Evolutionary conservation across 306 rosid genomes (phyloP).

Genomic region (Castanopsis chinensis): DNA sequence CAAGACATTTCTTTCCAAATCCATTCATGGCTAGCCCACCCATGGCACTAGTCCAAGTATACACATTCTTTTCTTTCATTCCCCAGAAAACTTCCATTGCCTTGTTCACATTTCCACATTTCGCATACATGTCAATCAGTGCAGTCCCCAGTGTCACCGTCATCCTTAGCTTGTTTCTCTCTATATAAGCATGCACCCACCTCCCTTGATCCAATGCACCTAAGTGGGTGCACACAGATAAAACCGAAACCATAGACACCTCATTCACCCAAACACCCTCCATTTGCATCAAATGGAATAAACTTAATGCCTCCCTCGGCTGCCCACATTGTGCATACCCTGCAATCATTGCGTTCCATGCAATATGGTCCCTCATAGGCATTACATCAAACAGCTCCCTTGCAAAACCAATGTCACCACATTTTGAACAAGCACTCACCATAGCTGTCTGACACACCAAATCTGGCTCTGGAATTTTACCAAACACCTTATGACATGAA

Average conservation of each 20-base stretch:
- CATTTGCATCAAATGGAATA: constrained; percentile 54
- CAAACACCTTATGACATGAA: constrained; percentile 38
- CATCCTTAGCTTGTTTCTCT: constrained; percentile 43
- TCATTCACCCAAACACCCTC: constrained; percentile 57
- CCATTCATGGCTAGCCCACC: constrained; percentile 69
- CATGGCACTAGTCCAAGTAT: constrained; percentile 59
- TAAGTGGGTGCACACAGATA: constrained; percentile 46
- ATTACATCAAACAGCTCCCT: constrained; percentile 58
- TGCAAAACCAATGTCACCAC: constrained; percentile 44
- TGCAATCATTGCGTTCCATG: constrained; percentile 59
- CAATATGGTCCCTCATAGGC: constrained; percentile 41
- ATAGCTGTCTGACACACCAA: constrained; percentile 54
- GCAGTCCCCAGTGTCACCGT: constrained; percentile 53
- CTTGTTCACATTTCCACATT: constrained; percentile 56
- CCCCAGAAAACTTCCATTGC: constrained; percentile 60
- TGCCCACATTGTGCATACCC: constrained; percentile 55
- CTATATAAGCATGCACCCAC: constrained; percentile 60
- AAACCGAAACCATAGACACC: constrained; percentile 60
- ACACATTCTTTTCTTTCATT: constrained; percentile 60
- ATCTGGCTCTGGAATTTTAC: constrained; percentile 29
- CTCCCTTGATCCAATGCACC: constrained; percentile 66
- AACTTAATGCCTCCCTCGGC: constrained; percentile 45
- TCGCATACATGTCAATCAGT: constrained; percentile 60
- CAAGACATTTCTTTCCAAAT: constrained; percentile 46
- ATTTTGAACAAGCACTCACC: constrained; percentile 43